A percentile compares a stretch with the other conserved stretches of the same genome.
Conservation (phyloP, 2,329 filamentous ascomycete genomes). For the Pseudogymnoascus sp. region DNA sequence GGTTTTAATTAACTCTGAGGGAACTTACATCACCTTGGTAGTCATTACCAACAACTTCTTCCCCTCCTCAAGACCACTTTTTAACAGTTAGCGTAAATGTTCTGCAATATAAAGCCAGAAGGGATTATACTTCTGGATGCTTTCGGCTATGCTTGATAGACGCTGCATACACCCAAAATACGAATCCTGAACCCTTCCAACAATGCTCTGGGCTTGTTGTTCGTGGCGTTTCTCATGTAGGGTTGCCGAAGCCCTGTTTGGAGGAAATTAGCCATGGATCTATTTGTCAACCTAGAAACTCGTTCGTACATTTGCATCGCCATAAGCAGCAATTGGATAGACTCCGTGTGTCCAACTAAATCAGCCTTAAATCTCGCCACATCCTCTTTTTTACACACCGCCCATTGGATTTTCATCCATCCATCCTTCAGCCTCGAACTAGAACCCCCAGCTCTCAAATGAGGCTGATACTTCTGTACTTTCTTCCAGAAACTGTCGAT, state of each 20-base stretch:
- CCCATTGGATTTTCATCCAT: conserved; percentile 24
- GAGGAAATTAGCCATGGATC: not conserved
- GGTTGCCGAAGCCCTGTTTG: not conserved
- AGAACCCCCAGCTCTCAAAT: conserved; percentile 9
- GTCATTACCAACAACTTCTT: not conserved
- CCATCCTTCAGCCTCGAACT: conserved; percentile 17
- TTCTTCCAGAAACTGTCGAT: conserved; percentile 25
- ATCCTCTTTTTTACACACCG: conserved; percentile 24
- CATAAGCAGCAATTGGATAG: conserved; percentile 23
- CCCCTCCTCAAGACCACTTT: conserved; percentile 5
- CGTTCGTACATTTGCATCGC: conserved; percentile 21
- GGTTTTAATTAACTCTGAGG: not conserved
- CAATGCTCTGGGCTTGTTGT: conserved; percentile 9
- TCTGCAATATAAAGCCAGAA: no score
- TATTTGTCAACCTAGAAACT: not conserved
- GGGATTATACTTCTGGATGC: not conserved
- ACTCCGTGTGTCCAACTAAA: conserved; percentile 21
- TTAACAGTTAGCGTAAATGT: not conserved
- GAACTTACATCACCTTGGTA: conserved; percentile 3
- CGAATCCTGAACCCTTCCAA: not conserved
- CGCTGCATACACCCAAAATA: conserved; percentile 10
- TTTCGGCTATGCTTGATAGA: not conserved
- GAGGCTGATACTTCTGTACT: conserved; percentile 24
- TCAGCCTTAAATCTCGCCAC: conserved; percentile 21
- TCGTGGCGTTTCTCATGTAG: conserved; percentile 12